Conservation (phyloP, 805 yeast species). For the Sugiyamaella lignohabitans region DNA sequence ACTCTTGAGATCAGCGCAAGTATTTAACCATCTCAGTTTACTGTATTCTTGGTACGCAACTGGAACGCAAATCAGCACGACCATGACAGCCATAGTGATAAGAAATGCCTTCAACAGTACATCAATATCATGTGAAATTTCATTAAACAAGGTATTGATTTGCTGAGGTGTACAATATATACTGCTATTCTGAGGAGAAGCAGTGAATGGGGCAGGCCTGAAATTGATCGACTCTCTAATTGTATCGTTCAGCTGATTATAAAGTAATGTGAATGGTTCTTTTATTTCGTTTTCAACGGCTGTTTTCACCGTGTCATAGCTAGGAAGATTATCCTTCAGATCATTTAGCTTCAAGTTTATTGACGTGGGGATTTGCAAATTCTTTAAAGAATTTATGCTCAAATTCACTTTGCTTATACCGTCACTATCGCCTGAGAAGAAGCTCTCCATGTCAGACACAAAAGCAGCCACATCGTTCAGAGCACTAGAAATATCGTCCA, state of each 20-base stretch:
- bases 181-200: not conserved
- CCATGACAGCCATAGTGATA: conserved; percentile 35
- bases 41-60: conserved; percentile 40
- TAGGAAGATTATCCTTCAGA: conserved; percentile 51
- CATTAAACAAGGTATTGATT: not conserved
- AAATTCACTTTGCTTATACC: conserved; percentile 47
- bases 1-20: conserved; percentile 25
- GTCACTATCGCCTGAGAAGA: conserved; percentile 44
- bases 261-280: conserved; percentile 52
- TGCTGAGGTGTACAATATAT: not conserved
- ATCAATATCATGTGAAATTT: conserved; percentile 30
- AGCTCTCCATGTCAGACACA: conserved; percentile 45
- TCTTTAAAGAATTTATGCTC: conserved; percentile 48
- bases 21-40: conserved; percentile 43
- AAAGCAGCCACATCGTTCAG: conserved; percentile 51
- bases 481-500: conserved; percentile 51
- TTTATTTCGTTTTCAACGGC: conserved; percentile 49
- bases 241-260: conserved; percentile 31
- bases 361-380: conserved; percentile 58
- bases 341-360: conserved; percentile 52
- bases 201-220: not conserved
- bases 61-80: conserved; percentile 39
- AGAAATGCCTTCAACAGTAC: conserved; percentile 37
- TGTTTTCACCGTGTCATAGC: conserved; percentile 57
- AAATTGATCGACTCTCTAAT: not conserved